Conservation (phyloP, 306 rosid genomes). For the Corylus americana region DNA sequence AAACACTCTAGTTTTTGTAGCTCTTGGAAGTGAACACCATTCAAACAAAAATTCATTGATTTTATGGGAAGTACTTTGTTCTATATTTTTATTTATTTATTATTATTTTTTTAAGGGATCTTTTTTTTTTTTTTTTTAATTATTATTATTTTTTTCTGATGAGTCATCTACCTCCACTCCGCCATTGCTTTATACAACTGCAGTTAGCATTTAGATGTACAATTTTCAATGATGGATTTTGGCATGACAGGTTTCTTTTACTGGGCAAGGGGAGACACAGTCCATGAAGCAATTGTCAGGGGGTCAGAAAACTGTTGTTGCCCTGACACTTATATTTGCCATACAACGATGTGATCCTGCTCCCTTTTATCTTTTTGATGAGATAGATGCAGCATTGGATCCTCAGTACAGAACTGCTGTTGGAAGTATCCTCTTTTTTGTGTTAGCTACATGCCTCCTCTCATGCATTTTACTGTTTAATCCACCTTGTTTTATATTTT, state of each 20-base stretch:
- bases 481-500: slow-evolving; percentile 1
- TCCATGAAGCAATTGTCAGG: slow-evolving; percentile 99
- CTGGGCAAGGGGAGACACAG: slow-evolving; percentile 98
- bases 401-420: slow-evolving; percentile 98
- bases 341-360: slow-evolving; percentile 99
- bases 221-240: slow-evolving; percentile 12
- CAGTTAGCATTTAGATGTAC: slow-evolving; percentile 4
- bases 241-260: slow-evolving; percentile 81
- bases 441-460: slow-evolving; percentile 1
- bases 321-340: slow-evolving; percentile 95
- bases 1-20: too few species aligned
- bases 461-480: slow-evolving; percentile 22
- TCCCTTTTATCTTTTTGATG: slow-evolving; percentile 96
- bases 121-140: neutral
- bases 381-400: slow-evolving; percentile 97
- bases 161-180: neutral
- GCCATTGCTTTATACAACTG: neutral
- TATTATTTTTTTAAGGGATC: too few species aligned
- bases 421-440: slow-evolving; percentile 79
- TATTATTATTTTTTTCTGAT: too few species aligned
- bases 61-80: too few species aligned
- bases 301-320: slow-evolving; percentile 98
- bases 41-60: too few species aligned
- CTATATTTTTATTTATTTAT: too few species aligned
- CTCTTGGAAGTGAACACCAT: too few species aligned